phyloP scores from a whole-genome alignment of 768 basidiomycete genomes.

The Psilocybe azurescens region DNA sequence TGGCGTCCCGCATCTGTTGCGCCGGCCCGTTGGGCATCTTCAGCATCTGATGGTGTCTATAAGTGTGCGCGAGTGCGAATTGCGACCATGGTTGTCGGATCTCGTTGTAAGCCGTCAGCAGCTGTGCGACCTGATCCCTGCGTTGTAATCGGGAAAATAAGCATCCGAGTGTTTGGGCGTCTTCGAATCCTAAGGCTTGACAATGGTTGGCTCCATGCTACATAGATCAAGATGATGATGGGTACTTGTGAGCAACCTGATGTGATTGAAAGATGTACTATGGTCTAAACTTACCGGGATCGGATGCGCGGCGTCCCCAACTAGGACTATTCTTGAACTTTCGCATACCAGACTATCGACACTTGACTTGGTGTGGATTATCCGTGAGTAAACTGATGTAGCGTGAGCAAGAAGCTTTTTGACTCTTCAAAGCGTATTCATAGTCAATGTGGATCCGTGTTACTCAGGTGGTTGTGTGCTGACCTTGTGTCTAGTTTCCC shows the following conservation, averaged over 20 bases:
- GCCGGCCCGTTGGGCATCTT: conserved; percentile 47
- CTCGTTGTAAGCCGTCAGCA: conserved; percentile 63
- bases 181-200: conserved; percentile 60
- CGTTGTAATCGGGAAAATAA: conserved; percentile 60
- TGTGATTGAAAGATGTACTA: neutral
- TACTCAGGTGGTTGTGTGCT: conserved; percentile 6
- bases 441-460: neutral
- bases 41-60: conserved; percentile 49
- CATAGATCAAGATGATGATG: neutral
- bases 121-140: conserved; percentile 50
- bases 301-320: conserved; percentile 70
- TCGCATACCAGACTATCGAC: conserved; percentile 57
- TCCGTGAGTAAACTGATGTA: conserved; percentile 32
- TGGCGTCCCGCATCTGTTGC: conserved; percentile 49
- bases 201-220: conserved; percentile 62
- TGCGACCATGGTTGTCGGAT: conserved; percentile 56
- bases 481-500: conserved; percentile 42
- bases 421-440: conserved; percentile 24
- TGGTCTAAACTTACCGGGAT: conserved; percentile 41
- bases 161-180: conserved; percentile 61
- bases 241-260: neutral
- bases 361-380: conserved; percentile 32
- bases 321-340: conserved; percentile 49
- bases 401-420: conserved; percentile 39
- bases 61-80: conserved; percentile 50